Percentiles rank a stretch among this genome's conserved stretches.
Conservation (phyloP, 2,329 filamentous ascomycete species). For the Aspergillus puulaauensis region DNA sequence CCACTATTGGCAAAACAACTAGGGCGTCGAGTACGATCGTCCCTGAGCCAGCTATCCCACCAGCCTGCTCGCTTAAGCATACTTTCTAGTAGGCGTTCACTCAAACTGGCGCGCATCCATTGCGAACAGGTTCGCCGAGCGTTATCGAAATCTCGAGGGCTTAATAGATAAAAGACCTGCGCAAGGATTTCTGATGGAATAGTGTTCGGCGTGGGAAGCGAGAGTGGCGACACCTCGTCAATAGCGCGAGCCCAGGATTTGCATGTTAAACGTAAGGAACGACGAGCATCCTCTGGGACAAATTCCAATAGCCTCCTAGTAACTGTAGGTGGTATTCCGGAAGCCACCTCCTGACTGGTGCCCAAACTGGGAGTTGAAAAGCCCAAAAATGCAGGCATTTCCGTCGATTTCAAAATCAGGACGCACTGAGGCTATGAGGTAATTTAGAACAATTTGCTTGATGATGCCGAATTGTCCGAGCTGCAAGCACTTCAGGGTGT, state of each 20-base stretch:
- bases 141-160: constrained; percentile 57
- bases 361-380: background rate
- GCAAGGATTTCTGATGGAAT: constrained; percentile 52
- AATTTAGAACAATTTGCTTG: background rate
- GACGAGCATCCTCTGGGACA: constrained; percentile 7
- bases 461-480: background rate
- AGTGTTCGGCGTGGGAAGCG: constrained; percentile 31
- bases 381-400: constrained; percentile 1
- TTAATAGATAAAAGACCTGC: constrained; percentile 46
- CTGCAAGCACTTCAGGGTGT: background rate
- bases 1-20: constrained; percentile 38
- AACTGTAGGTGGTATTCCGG: constrained; percentile 9
- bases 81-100: constrained; percentile 48
- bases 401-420: background rate
- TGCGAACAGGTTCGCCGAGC: constrained; percentile 59
- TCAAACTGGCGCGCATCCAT: constrained; percentile 61
- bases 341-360: background rate
- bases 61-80: constrained; percentile 60
- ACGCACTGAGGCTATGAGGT: background rate
- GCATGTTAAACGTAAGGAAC: constrained; percentile 33
- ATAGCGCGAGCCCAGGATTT: constrained; percentile 35
- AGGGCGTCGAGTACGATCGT: constrained; percentile 27
- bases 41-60: constrained; percentile 44
- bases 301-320: constrained; percentile 10
- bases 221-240: constrained; percentile 18